Conservation (phyloP, 441 rosid species). For the Pelargonium cotyledonis region DNA sequence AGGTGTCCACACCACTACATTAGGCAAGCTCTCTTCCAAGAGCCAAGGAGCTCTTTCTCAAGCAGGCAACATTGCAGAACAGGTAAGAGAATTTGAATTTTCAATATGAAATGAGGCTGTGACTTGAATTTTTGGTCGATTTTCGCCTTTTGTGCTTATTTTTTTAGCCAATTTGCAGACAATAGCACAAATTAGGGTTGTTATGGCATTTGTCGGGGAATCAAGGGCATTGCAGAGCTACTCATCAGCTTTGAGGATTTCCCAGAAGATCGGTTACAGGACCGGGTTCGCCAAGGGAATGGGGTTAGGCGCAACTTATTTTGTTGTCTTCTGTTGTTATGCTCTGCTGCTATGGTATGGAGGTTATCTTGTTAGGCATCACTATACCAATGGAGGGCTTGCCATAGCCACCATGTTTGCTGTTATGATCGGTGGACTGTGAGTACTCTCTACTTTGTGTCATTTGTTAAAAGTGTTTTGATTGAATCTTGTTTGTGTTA, state of each 20-base stretch:
- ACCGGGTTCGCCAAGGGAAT: conserved; percentile 89
- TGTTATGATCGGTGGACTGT: conserved; percentile 99
- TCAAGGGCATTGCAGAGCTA: conserved; percentile 79
- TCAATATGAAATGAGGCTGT: too few relatives aligned
- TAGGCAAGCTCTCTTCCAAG: conserved; percentile 70
- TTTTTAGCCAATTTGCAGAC: conserved; percentile 48
- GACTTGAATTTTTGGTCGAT: too few relatives aligned
- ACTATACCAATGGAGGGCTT: conserved; percentile 93
- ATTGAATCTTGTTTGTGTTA: conserved; percentile 1
- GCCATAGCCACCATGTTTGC: conserved; percentile 98
- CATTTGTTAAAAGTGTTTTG: background rate
- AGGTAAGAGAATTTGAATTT: conserved; percentile 42
- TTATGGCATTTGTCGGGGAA: conserved; percentile 87
- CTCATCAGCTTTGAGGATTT: conserved; percentile 66
- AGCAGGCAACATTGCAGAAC: conserved; percentile 93
- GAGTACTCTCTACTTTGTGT: conserved; percentile 28
- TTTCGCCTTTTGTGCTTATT: too few relatives aligned
- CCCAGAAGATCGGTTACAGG: conserved; percentile 82
- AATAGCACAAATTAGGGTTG: conserved; percentile 86
- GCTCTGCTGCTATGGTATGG: conserved; percentile 99
- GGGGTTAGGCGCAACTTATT: conserved; percentile 94
- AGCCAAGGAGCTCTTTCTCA: conserved; percentile 86
- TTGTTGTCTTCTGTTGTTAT: conserved; percentile 92
- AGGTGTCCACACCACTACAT: conserved; percentile 71
- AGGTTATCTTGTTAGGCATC: conserved; percentile 89